Percentiles rank a stretch among this genome's conserved stretches.
Conservation (phyloP, 1,284 basidiomycete species). For the Fomitiporia mediterranea region DNA sequence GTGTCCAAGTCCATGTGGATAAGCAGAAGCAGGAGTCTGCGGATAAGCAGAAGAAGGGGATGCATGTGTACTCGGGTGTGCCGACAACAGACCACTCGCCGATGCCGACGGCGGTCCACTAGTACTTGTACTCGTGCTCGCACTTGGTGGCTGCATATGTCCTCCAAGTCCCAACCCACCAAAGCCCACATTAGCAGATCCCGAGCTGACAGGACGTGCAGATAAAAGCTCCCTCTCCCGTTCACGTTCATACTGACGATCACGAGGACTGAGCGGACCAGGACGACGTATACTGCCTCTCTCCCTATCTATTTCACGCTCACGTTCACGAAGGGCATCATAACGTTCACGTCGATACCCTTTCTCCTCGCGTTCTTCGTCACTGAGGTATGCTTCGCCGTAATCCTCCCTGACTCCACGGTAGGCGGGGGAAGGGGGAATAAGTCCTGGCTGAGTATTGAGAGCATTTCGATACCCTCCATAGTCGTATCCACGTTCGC, state of each 20-base stretch:
- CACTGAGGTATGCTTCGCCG: background rate
- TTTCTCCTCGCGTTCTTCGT: conserved; percentile 2
- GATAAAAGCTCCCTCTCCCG: background rate
- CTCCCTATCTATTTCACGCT: conserved; percentile 5
- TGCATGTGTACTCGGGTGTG: background rate
- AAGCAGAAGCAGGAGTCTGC: background rate
- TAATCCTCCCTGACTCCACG: background rate
- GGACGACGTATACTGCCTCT: background rate
- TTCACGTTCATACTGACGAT: background rate
- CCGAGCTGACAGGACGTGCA: background rate
- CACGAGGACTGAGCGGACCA: background rate
- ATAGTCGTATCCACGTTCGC: conserved; percentile 5
- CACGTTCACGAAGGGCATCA: background rate
- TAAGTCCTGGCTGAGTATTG: too few relatives aligned
- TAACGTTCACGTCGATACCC: background rate
- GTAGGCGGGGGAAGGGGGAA: background rate
- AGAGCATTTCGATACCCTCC: background rate
- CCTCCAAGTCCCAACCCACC: background rate
- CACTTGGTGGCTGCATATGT: background rate
- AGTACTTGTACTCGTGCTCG: background rate
- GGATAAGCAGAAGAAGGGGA: background rate
- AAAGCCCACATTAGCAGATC: background rate
- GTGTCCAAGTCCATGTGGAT: background rate
- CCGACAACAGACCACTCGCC: background rate
- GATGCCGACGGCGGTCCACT: background rate